Evolutionary conservation across 805 yeast genomes (phyloP), one percentile per base, ranked within the genome.

Genomic region (Lipomyces sp.): DNA sequence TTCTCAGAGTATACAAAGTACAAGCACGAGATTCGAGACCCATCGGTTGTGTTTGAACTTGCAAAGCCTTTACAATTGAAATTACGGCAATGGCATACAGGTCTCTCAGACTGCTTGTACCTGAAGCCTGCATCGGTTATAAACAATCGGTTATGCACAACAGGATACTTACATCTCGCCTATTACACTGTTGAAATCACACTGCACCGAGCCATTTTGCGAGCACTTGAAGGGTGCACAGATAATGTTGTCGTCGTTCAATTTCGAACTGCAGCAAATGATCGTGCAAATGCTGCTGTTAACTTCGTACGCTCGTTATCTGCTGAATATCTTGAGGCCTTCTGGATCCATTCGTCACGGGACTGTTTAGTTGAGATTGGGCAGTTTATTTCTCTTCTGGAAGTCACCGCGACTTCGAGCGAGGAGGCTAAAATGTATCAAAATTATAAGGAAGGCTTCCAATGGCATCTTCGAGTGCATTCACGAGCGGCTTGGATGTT

Each of bases 341-440:
- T 73, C 57, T 73, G 75, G 75, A 64, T 65, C 32, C 71, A 71
- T 24, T 72, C 71, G 48, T 64, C 74, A 3, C 71, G 71, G 33
- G 69, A 66, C 53, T 69, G 66, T 55, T 50, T 73, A 50, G 71
- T 73, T 18, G 69, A 69, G 53, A 68, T 73, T 37, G 75, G 70
- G 2, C 73, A 73, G 32, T 73, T 73, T 64, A 69, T 72, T 5
- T 61, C 72, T 13, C 59, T 73, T 35, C 64, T 73, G 13, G 64
- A 67, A 33, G 67, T 66, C 24, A 63, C 74, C 18, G 70, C 72
- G 1, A 60, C 59, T 3, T 66, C 71, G 29, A 50, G 62, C 2
- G 69, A 65, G 24, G 67, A 65, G 53, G 69, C 66, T 11, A 56
- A 63, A 54, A 39, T 64, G 11, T 65, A 67, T 35, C 56, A 55